These are phyloP conservation scores for Suillus subluteus DNA, from an alignment of 768 basidiomycete species.

Conservation along the genomic window DNA sequence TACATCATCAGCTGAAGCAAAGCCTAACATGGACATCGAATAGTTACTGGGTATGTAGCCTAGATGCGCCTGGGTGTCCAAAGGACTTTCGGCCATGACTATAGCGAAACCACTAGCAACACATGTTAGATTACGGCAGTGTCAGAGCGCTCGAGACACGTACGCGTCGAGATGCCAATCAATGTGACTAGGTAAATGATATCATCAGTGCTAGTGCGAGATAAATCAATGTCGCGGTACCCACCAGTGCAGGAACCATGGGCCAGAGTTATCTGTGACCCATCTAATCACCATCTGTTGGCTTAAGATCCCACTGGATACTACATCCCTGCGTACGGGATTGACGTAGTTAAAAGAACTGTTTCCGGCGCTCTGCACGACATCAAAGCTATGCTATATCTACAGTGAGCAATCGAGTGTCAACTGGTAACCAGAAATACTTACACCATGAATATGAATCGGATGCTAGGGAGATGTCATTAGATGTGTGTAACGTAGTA, in stretches of 20 bases:
- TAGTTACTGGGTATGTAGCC: background rate
- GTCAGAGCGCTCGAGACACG: slow-evolving; percentile 15
- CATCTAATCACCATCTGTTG: slow-evolving; percentile 53
- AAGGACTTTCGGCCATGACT: slow-evolving; percentile 12
- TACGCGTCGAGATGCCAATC: slow-evolving; percentile 54
- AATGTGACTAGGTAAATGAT: slow-evolving; percentile 43
- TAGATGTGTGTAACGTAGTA: background rate
- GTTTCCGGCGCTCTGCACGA: slow-evolving; percentile 29
- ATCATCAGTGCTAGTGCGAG: background rate
- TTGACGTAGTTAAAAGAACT: slow-evolving; percentile 30
- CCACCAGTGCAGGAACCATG: slow-evolving; percentile 52
- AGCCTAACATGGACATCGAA: background rate
- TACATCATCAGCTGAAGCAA: background rate
- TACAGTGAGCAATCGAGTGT: background rate
- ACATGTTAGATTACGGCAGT: slow-evolving; percentile 1
- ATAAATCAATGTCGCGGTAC: background rate
- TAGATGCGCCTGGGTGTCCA: slow-evolving; percentile 1
- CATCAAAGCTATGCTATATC: slow-evolving; percentile 30
- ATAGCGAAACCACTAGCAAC: slow-evolving; percentile 8
- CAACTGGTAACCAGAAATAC: slow-evolving; percentile 6
- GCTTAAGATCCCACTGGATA: slow-evolving; percentile 19
- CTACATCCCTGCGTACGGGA: slow-evolving; percentile 29
- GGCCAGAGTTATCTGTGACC: slow-evolving; percentile 53
- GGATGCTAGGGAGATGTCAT: slow-evolving; percentile 26
- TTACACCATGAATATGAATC: slow-evolving; percentile 33